A percentile compares a stretch with the other conserved stretches of the same genome.
These are phyloP conservation scores for Candida insectalens DNA, from an alignment of 805 yeast species.

Conservation along the genomic window DNA sequence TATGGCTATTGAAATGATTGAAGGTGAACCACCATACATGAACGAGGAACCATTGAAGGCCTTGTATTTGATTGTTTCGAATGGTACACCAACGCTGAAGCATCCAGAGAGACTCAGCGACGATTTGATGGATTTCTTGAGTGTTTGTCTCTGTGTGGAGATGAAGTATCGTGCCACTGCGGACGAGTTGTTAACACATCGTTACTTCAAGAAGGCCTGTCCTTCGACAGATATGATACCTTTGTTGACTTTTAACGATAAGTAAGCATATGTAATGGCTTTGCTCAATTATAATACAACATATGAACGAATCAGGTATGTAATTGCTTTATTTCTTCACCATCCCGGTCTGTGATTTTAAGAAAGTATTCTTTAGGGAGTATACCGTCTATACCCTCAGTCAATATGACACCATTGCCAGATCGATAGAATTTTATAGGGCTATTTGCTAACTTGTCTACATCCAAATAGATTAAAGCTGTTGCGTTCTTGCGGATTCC, in stretches of 20 bases:
- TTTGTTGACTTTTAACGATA: conserved; percentile 30
- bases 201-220: conserved; percentile 58
- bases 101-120: conserved; percentile 68
- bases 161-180: conserved; percentile 87
- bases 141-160: conserved; percentile 90
- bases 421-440: conserved; percentile 49
- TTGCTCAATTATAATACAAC: background rate
- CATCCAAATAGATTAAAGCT: conserved; percentile 56
- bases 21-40: conserved; percentile 96
- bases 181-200: conserved; percentile 74
- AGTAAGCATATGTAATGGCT: background rate
- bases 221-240: conserved; percentile 47
- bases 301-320: too few relatives aligned
- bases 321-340: too few relatives aligned
- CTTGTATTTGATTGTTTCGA: conserved; percentile 86
- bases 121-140: conserved; percentile 74
- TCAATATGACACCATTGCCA: conserved; percentile 65
- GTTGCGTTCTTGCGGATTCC: conserved; percentile 61
- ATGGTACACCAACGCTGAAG: conserved; percentile 90
- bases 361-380: conserved; percentile 35
- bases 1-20: conserved; percentile 98
- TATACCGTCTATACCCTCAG: conserved; percentile 42
- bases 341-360: conserved; percentile 15
- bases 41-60: conserved; percentile 95
- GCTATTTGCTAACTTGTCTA: conserved; percentile 33